Percentiles rank a stretch among this genome's conserved stretches.
These are phyloP conservation scores for Conticribra guillardii DNA, from an alignment of 108 stramenopile species.

Conservation along the genomic window DNA sequence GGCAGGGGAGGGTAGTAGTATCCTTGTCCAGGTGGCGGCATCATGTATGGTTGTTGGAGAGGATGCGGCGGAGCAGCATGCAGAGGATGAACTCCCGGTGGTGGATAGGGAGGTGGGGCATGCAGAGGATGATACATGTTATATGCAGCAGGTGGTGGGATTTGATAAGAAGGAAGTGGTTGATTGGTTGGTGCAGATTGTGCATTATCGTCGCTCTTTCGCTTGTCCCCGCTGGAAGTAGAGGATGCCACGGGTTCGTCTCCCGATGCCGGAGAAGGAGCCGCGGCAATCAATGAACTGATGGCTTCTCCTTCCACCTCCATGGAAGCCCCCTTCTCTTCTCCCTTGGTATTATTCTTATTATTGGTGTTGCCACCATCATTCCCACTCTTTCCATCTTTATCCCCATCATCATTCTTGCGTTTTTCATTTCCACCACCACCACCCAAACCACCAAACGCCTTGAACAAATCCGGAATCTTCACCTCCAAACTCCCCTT, in stretches of 20 bases:
- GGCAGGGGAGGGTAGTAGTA: conserved; percentile 33
- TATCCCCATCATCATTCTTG: background rate
- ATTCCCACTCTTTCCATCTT: background rate
- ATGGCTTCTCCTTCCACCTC: conserved; percentile 7
- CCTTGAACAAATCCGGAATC: conserved; percentile 44
- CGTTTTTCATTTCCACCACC: conserved; percentile 8
- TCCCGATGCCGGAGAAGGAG: conserved; percentile 40
- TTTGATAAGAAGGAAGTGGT: background rate
- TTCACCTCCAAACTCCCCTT: conserved; percentile 66
- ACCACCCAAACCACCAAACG: conserved; percentile 8
- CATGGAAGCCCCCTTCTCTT: conserved; percentile 8
- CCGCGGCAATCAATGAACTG: conserved; percentile 1
- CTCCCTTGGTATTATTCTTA: too few relatives aligned
- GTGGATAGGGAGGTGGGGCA: background rate
- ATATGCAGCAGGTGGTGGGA: background rate
- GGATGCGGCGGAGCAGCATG: conserved; percentile 3
- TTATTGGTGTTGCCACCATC: conserved; percentile 8
- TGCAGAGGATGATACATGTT: conserved; percentile 5
- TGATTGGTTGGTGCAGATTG: background rate
- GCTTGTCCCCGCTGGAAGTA: background rate
- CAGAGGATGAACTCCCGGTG: background rate
- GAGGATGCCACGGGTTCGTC: conserved; percentile 30
- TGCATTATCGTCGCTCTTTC: background rate
- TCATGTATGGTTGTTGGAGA: conserved; percentile 18
- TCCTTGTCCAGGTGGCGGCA: conserved; percentile 11